phyloP scores from a whole-genome alignment of 352 stramenopile species.

The Pythium coloratum region DNA sequence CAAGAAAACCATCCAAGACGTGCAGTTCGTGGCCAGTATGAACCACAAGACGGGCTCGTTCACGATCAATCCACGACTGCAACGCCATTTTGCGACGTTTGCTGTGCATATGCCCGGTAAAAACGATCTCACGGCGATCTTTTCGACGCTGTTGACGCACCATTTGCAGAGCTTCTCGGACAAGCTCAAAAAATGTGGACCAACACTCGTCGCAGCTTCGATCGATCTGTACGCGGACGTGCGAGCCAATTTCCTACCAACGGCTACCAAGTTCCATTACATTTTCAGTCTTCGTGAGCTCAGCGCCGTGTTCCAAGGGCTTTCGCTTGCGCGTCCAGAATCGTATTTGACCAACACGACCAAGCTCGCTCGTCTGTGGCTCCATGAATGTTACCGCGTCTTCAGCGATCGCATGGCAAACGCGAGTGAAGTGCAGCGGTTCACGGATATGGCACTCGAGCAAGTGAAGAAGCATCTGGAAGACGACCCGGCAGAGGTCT shows the following conservation, averaged over 20 bases:
- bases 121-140: constrained; percentile 69
- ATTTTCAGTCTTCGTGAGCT: constrained; percentile 93
- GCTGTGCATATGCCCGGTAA: constrained; percentile 67
- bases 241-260: constrained; percentile 79
- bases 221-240: constrained; percentile 85
- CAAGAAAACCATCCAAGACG: constrained; percentile 89
- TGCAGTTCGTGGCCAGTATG: constrained; percentile 89
- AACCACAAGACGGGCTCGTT: constrained; percentile 92
- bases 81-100: constrained; percentile 89
- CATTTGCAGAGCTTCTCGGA: constrained; percentile 78
- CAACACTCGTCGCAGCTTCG: constrained; percentile 71
- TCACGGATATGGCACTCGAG: constrained; percentile 81
- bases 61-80: constrained; percentile 81
- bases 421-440: constrained; percentile 70
- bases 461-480: constrained; percentile 89
- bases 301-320: constrained; percentile 83
- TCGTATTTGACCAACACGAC: constrained; percentile 56
- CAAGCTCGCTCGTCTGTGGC: constrained; percentile 82
- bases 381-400: constrained; percentile 91
- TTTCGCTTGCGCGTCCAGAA: constrained; percentile 70
- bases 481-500: constrained; percentile 74
- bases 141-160: constrained; percentile 58
- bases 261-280: constrained; percentile 92
- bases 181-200: constrained; percentile 67
- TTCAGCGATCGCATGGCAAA: constrained; percentile 90